Evolutionary conservation across 2,329 filamentous ascomycete species (phyloP).

Genomic region (Scedosporium minutisporum): DNA sequence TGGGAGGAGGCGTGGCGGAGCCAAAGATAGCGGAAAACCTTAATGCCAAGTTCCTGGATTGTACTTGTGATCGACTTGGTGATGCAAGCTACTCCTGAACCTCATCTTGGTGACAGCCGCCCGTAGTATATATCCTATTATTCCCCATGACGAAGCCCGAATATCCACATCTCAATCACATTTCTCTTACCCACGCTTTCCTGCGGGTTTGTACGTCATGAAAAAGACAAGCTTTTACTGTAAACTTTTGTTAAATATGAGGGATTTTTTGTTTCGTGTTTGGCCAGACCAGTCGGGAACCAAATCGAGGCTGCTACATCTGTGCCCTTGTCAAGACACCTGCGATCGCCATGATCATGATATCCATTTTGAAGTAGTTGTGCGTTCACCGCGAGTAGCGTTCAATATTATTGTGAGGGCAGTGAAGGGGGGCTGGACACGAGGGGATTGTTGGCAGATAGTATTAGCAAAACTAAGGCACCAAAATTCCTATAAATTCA

Average conservation of each 20-base stretch:
- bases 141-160: not conserved
- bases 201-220: not conserved
- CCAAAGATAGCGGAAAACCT: not conserved
- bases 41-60: not conserved
- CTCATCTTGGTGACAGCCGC: not conserved
- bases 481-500: no score
- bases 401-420: no score
- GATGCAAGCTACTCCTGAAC: not conserved
- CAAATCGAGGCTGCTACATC: not conserved
- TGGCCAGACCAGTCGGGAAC: not conserved
- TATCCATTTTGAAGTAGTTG: no score
- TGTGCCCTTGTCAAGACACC: not conserved
- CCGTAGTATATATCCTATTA: not conserved
- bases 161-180: not conserved
- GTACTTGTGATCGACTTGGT: not conserved
- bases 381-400: no score
- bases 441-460: no score
- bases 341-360: no score
- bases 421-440: no score
- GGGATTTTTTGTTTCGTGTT: not conserved
- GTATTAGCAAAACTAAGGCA: no score
- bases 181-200: not conserved
- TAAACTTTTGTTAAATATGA: not conserved
- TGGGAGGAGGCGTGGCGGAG: not conserved
- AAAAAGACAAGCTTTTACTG: not conserved